phyloP scores from a whole-genome alignment of 2,329 filamentous ascomycete genomes.

The Talaromyces piceae region DNA sequence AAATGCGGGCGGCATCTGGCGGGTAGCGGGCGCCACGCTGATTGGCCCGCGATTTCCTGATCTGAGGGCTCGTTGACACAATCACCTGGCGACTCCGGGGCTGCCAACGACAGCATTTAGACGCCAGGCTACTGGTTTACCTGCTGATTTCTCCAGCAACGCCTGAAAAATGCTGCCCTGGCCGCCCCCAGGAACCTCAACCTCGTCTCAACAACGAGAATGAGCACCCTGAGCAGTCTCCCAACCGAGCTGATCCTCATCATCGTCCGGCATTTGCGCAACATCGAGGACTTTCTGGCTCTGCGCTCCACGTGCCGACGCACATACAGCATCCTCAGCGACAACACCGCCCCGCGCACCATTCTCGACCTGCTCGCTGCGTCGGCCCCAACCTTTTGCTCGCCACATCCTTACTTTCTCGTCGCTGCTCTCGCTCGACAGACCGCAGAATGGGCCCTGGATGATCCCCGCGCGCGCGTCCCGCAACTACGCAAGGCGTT shows the following conservation, averaged over 20 bases:
- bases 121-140: neutral
- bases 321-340: constrained; percentile 13
- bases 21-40: neutral
- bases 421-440: constrained; percentile 26
- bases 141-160: neutral
- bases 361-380: constrained; percentile 27
- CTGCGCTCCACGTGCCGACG: constrained; percentile 21
- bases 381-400: constrained; percentile 29
- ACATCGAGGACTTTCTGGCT: constrained; percentile 29
- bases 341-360: constrained; percentile 17
- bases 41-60: neutral
- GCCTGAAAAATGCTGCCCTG: neutral
- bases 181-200: neutral
- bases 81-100: neutral
- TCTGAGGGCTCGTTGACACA: neutral
- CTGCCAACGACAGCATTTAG: neutral
- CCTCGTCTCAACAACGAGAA: neutral
- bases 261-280: constrained; percentile 7
- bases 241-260: constrained; percentile 1
- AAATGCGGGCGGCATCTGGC: neutral
- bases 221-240: neutral
- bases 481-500: constrained; percentile 16
- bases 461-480: neutral
- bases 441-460: constrained; percentile 28
- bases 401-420: constrained; percentile 30